Evolutionary conservation across 306 rosid species (phyloP).

Genomic region (Cucurbita argyrosperma): DNA sequence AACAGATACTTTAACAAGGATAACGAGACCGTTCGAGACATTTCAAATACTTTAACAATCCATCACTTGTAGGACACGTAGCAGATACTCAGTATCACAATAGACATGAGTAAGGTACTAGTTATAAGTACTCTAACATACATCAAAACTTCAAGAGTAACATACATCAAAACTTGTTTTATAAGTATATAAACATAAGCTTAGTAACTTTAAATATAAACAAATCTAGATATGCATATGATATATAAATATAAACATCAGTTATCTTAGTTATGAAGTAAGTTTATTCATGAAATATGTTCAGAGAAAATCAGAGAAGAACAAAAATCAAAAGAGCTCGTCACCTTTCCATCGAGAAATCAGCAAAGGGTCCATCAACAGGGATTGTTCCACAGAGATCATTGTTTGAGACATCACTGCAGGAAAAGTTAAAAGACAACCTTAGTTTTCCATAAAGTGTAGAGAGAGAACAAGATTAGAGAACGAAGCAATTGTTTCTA

Average conservation of each 20-base stretch:
- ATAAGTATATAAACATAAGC: too few species aligned
- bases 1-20: not conserved
- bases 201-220: too few species aligned
- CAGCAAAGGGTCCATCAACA: slow-evolving; percentile 73
- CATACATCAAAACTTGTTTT: too few species aligned
- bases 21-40: not conserved
- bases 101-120: not conserved
- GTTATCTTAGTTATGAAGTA: not conserved
- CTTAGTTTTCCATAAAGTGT: not conserved
- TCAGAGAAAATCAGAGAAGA: not conserved
- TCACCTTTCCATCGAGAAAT: slow-evolving; percentile 72
- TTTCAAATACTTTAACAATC: not conserved
- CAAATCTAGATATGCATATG: not conserved
- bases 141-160: too few species aligned
- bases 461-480: not conserved
- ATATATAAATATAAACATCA: not conserved
- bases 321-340: not conserved
- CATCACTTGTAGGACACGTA: too few species aligned
- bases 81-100: not conserved
- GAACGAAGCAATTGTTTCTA: not conserved
- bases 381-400: slow-evolving; percentile 91
- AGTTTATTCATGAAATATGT: not conserved
- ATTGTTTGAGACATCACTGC: slow-evolving; percentile 86
- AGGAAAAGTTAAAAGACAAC: not conserved
- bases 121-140: not conserved